Percentiles rank a stretch among this genome's conserved stretches.
phyloP scores from a whole-genome alignment of 352 stramenopile genomes.

The Globisporangium splendens region DNA sequence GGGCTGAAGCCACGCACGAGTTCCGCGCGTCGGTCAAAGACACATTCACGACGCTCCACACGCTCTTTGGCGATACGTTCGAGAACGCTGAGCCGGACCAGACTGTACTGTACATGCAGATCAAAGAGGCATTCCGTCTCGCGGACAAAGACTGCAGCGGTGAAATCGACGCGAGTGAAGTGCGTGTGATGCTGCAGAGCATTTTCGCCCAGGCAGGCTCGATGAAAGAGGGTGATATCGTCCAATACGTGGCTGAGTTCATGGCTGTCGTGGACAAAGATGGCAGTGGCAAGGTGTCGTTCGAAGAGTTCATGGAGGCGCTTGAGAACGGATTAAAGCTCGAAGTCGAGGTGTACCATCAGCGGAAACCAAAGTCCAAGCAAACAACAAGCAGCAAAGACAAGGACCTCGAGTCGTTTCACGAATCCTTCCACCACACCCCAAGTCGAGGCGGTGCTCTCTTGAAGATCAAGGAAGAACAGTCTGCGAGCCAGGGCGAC shows the following conservation, averaged over 20 bases:
- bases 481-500: too few relatives aligned
- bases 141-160: constrained; percentile 79
- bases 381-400: too few relatives aligned
- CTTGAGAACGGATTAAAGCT: constrained; percentile 74
- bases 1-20: constrained; percentile 45
- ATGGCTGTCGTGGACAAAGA: constrained; percentile 72
- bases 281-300: constrained; percentile 70
- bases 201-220: constrained; percentile 74
- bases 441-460: too few relatives aligned
- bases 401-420: too few relatives aligned
- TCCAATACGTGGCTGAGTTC: constrained; percentile 68
- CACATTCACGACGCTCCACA: constrained; percentile 66
- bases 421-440: too few relatives aligned
- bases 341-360: constrained; percentile 70
- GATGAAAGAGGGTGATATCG: constrained; percentile 69
- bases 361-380: constrained; percentile 19
- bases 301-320: constrained; percentile 80
- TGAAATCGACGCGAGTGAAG: constrained; percentile 76
- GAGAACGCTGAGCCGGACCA: constrained; percentile 73
- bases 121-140: constrained; percentile 80
- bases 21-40: constrained; percentile 53
- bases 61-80: constrained; percentile 76
- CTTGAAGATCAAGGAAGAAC: too few relatives aligned
- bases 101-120: constrained; percentile 83
- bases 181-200: constrained; percentile 65